A percentile compares a stretch with the other conserved stretches of the same genome.
Evolutionary conservation across 164 flowering plant species (phyloP).

Genomic region (Nymphaea colorata): DNA sequence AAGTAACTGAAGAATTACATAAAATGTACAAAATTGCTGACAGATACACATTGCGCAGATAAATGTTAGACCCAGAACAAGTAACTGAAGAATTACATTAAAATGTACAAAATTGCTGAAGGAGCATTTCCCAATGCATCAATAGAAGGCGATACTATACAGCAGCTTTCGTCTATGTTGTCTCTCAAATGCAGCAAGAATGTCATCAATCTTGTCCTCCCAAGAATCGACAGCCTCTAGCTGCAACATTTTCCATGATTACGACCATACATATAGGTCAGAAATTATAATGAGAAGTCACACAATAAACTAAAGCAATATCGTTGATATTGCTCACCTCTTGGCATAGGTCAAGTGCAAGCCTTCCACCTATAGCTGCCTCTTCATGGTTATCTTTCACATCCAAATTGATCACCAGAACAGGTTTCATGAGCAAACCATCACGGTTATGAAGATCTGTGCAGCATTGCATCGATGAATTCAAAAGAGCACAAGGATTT

Average conservation of each 20-base stretch:
- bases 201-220: constrained; percentile 74
- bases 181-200: constrained; percentile 60
- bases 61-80: too few species aligned
- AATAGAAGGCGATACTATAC: constrained; percentile 72
- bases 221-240: constrained; percentile 71
- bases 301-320: too few species aligned
- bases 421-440: constrained; percentile 58
- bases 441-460: constrained; percentile 82
- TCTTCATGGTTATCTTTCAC: constrained; percentile 99
- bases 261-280: too few species aligned
- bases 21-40: too few species aligned
- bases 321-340: constrained; percentile 29
- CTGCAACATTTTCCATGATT: constrained; percentile 19
- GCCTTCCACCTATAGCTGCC: constrained; percentile 85
- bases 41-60: too few species aligned
- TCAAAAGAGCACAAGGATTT: too few species aligned
- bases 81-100: too few species aligned
- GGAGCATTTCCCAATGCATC: constrained; percentile 1
- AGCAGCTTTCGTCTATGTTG: constrained; percentile 64
- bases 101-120: too few species aligned
- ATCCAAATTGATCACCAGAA: constrained; percentile 73
- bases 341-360: constrained; percentile 64
- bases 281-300: too few species aligned
- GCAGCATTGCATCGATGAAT: neutral
- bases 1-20: too few species aligned